A percentile compares a stretch with the other conserved stretches of the same genome.
Conservation (phyloP, 2,329 filamentous ascomycete species). For the Geosmithia morbida region DNA sequence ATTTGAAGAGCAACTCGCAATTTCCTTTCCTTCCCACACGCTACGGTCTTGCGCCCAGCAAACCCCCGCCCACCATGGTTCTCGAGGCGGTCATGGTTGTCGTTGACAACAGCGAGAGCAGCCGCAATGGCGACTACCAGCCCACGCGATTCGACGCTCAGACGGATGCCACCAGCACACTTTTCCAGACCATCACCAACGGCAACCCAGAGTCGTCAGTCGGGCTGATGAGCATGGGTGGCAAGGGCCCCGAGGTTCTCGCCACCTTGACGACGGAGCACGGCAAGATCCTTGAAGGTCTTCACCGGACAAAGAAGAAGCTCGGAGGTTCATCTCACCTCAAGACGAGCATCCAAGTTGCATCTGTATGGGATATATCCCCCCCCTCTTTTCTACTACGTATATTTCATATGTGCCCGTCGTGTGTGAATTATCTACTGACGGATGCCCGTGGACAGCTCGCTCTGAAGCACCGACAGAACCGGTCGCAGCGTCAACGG, state of each 20-base stretch:
- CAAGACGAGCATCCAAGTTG: conserved; percentile 88
- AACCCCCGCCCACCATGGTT: conserved; percentile 58
- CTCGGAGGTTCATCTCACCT: conserved; percentile 82
- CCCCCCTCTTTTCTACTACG: not conserved
- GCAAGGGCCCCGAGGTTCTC: conserved; percentile 91
- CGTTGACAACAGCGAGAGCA: conserved; percentile 98
- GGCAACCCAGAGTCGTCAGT: conserved; percentile 95
- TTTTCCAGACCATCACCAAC: conserved; percentile 91
- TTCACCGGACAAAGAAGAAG: conserved; percentile 81
- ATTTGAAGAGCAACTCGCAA: not conserved
- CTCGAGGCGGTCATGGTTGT: conserved; percentile 99
- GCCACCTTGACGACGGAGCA: conserved; percentile 94
- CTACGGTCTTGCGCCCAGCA: not conserved
- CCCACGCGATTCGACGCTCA: conserved; percentile 95
- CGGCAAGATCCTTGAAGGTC: conserved; percentile 83
- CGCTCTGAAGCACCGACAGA: conserved; percentile 93
- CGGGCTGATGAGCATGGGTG: conserved; percentile 97
- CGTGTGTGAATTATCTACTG: not conserved
- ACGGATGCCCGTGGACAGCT: conserved; percentile 40
- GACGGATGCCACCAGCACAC: conserved; percentile 83
- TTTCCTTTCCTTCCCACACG: not conserved
- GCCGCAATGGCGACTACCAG: conserved; percentile 85
- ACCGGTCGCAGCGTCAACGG: conserved; percentile 90
- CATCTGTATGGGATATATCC: conserved; percentile 51
- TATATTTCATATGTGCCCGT: not conserved